Percentiles rank a stretch among this genome's conserved stretches.
These are phyloP conservation scores for Suillus variegatus DNA, from an alignment of 768 basidiomycete species.

Conservation along the genomic window DNA sequence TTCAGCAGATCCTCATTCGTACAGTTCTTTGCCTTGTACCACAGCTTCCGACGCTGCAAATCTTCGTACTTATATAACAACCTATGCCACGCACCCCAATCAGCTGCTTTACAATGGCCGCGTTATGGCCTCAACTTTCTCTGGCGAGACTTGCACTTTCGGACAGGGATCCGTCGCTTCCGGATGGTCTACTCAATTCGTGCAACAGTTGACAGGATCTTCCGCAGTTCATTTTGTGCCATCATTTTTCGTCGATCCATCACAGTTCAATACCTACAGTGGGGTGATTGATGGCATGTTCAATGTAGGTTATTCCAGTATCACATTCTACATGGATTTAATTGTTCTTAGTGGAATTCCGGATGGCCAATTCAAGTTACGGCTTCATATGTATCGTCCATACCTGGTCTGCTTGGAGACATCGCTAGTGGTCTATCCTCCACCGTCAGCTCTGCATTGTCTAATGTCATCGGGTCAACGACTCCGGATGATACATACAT, in stretches of 20 bases:
- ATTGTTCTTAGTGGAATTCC: slow-evolving; percentile 63
- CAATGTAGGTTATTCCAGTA: slow-evolving; percentile 43
- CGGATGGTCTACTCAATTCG: slow-evolving; percentile 62
- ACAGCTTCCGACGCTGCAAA: slow-evolving; percentile 47
- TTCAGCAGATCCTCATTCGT: slow-evolving; percentile 1
- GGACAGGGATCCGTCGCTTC: slow-evolving; percentile 51
- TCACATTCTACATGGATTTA: slow-evolving; percentile 10
- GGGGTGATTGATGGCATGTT: slow-evolving; percentile 60
- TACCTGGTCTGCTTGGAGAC: slow-evolving; percentile 18
- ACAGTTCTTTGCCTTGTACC: slow-evolving; percentile 56
- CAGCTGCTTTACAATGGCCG: slow-evolving; percentile 50
- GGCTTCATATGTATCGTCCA: slow-evolving; percentile 17
- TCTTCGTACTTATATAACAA: slow-evolving; percentile 55
- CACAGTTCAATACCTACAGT: slow-evolving; percentile 44
- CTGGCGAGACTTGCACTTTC: slow-evolving; percentile 69
- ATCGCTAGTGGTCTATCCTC: slow-evolving; percentile 10
- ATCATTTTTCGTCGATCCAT: slow-evolving; percentile 64
- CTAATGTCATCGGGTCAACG: slow-evolving; percentile 44
- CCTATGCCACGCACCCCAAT: slow-evolving; percentile 56
- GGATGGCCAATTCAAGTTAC: slow-evolving; percentile 75
- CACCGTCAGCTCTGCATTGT: slow-evolving; percentile 32
- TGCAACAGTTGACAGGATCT: slow-evolving; percentile 45
- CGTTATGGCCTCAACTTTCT: slow-evolving; percentile 69
- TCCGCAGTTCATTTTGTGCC: slow-evolving; percentile 64
- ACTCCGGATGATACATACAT: slow-evolving; percentile 60